Percentiles rank a stretch among this genome's conserved stretches.
These are phyloP conservation scores for Ramaria sp. DNA, from an alignment of 768 basidiomycete species.

Conservation along the genomic window DNA sequence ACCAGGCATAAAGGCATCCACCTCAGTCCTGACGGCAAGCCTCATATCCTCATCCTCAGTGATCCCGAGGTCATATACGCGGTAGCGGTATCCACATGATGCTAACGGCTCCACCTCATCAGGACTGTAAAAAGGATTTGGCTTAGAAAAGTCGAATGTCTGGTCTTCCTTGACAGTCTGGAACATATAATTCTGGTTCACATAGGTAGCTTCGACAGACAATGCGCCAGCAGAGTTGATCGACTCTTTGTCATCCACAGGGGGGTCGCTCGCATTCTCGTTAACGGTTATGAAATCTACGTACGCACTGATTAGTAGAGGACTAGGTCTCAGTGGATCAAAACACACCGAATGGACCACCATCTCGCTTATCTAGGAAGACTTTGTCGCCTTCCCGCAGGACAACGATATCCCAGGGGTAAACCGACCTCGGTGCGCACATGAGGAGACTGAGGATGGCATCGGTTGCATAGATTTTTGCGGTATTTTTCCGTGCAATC, in stretches of 20 bases:
- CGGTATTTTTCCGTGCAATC: conserved; percentile 73
- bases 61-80: conserved; percentile 86
- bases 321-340: neutral
- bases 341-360: conserved; percentile 71
- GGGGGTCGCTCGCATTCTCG: conserved; percentile 95
- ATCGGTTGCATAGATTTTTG: conserved; percentile 89
- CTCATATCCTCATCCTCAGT: conserved; percentile 86
- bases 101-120: conserved; percentile 94
- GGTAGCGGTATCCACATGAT: conserved; percentile 93
- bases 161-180: conserved; percentile 77
- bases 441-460: conserved; percentile 91
- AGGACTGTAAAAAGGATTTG: conserved; percentile 92
- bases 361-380: conserved; percentile 96
- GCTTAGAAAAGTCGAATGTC: conserved; percentile 64
- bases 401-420: conserved; percentile 98
- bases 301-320: neutral
- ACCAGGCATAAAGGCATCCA: conserved; percentile 74
- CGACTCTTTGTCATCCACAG: conserved; percentile 74
- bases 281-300: conserved; percentile 89
- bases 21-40: conserved; percentile 91
- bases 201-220: conserved; percentile 94
- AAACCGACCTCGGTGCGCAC: conserved; percentile 90
- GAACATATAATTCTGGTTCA: conserved; percentile 98
- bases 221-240: conserved; percentile 92
- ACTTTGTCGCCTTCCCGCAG: conserved; percentile 86